Percentiles rank a stretch among this genome's conserved stretches.
Evolutionary conservation across 176 grass and related monocot species (phyloP).

Genomic region (Dactylis glomerata): DNA sequence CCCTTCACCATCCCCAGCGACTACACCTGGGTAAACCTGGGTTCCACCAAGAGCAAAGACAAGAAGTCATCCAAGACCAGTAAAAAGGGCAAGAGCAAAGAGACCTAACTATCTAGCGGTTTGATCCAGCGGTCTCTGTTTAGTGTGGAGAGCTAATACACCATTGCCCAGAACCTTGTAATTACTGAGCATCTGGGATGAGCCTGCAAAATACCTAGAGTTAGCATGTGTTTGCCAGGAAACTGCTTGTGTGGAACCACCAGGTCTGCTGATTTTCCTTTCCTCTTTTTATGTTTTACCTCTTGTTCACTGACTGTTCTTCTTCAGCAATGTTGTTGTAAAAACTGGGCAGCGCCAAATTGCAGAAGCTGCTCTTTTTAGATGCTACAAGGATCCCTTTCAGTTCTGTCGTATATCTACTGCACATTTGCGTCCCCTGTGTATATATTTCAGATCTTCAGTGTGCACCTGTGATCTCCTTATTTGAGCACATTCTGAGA

Average conservation of each 20-base stretch:
- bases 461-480: background rate
- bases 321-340: slow-evolving; percentile 34
- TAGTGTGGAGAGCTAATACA: slow-evolving; percentile 1
- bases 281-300: background rate
- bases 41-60: slow-evolving; percentile 64
- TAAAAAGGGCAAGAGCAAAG: slow-evolving; percentile 66
- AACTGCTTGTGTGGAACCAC: slow-evolving; percentile 22
- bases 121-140: background rate
- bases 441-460: background rate
- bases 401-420: background rate
- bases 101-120: slow-evolving; percentile 4
- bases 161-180: slow-evolving; percentile 49
- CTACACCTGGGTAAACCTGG: slow-evolving; percentile 77
- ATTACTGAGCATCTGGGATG: slow-evolving; percentile 36
- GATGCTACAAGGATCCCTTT: slow-evolving; percentile 9
- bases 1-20: slow-evolving; percentile 75
- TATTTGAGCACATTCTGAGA: background rate
- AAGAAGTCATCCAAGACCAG: slow-evolving; percentile 55
- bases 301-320: slow-evolving; percentile 22
- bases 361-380: background rate
- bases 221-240: slow-evolving; percentile 6
- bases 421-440: background rate
- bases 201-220: slow-evolving; percentile 3
- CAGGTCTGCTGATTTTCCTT: slow-evolving; percentile 16
- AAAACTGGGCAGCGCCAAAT: slow-evolving; percentile 15